Percentiles rank a stretch among this genome's conserved stretches.
These are phyloP conservation scores for Saccharomyces cerevisiae DNA, from an alignment of 805 yeast genomes.

Conservation along the genomic window DNA sequence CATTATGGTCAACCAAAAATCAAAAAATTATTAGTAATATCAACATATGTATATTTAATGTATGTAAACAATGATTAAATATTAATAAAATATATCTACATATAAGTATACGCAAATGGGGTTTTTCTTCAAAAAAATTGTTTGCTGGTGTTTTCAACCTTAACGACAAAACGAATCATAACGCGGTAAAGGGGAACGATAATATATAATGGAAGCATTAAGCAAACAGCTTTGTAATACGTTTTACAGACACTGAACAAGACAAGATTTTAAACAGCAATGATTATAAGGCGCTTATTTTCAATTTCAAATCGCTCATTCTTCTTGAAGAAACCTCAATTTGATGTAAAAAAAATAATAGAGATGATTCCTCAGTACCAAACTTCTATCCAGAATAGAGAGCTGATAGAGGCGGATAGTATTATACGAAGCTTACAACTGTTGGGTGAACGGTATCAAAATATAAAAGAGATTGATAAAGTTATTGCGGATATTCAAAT, in stretches of 20 bases:
- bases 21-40: slow-evolving; percentile 1
- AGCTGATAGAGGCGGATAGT: slow-evolving; percentile 18
- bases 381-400: slow-evolving; percentile 23
- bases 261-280: not conserved
- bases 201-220: not conserved
- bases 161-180: not conserved
- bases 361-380: slow-evolving; percentile 12
- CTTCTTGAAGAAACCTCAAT: slow-evolving; percentile 20
- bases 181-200: not conserved
- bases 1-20: slow-evolving; percentile 3
- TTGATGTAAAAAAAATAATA: slow-evolving; percentile 21
- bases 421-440: slow-evolving; percentile 20
- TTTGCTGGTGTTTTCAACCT: not conserved
- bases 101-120: not conserved
- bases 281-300: slow-evolving; percentile 6
- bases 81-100: slow-evolving; percentile 7
- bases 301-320: slow-evolving; percentile 3
- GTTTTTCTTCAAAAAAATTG: not conserved
- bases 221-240: not conserved
- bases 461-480: slow-evolving; percentile 13
- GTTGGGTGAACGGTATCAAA: slow-evolving; percentile 24
- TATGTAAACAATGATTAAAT: slow-evolving; percentile 3
- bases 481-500: slow-evolving; percentile 25
- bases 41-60: slow-evolving; percentile 1
- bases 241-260: not conserved